Evolutionary conservation across 345 rosid genomes (phyloP), one percentile per base, ranked within the genome.

Genomic region (Aquilaria yunnanensis): DNA sequence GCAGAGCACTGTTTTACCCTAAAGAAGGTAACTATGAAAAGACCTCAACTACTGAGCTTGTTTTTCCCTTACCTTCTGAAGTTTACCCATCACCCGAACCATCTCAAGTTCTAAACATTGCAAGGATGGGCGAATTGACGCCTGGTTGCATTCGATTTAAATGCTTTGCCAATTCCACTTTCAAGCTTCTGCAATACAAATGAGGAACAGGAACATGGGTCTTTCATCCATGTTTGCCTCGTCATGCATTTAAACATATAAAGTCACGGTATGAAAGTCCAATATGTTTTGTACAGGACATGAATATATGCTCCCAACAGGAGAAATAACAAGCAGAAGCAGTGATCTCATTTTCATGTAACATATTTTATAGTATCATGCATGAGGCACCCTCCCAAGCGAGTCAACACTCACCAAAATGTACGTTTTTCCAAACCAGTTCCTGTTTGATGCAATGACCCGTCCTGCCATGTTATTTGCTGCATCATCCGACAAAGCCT

Each of bases 401-500:
- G 59, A 67, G 77, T 74, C 78, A 78, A 59, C 30, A 64, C 45
- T 66, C 43, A 65, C 67, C 10, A 51, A 67, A 61, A 52, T 23
- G 68, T 47, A 61, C 47, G 63, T 58, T 57, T 71, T 72, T 61
- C 5, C 49, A 32, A 58, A 64, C 56, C 53, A 31, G 72, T 65
- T 66, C 59, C 67, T 48, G 72, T 63, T 64, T 11, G 71, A 55
- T 73, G 71, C 57, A 52, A 64, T 54, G 73, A 72, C 73, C 41
- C 69, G 51, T 65, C 66, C 80, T 67, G 50, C 68, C 65, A 65
- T 72, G 16, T 47, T 59, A 46, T 65, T 70, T 64, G 70, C 61
- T 70, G 52, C 66, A 53, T 51, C 52, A 65, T 62, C 57, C 64
- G 68, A 55, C 71, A 73, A 75, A 52, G 46, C 64, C 62, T 53